phyloP scores from a whole-genome alignment of 108 stramenopile species.

The Pseudonitzschia multiseries region DNA sequence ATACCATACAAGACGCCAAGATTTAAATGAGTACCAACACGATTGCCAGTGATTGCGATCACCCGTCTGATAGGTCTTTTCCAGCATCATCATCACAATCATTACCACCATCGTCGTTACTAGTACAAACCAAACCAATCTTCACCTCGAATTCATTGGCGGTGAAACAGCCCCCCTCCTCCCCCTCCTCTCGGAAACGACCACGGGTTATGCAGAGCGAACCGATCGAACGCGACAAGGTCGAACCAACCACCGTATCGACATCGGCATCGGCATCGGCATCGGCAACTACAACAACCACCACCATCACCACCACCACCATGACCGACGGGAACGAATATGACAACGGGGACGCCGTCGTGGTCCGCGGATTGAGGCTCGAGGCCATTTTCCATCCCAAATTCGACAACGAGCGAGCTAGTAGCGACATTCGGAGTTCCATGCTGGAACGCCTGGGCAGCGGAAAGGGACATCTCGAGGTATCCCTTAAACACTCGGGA shows the following conservation, averaged over 20 bases:
- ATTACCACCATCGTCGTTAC: not conserved
- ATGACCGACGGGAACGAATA: not conserved
- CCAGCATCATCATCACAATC: not conserved
- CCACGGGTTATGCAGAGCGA: not conserved
- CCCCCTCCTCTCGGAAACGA: not conserved
- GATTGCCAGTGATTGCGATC: not conserved
- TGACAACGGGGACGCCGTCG: not conserved
- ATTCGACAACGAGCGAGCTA: constrained; percentile 77
- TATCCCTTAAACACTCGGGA: constrained; percentile 89
- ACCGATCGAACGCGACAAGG: not conserved
- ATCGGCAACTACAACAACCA: too few species aligned
- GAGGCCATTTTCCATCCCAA: constrained; percentile 90
- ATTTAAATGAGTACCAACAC: not conserved
- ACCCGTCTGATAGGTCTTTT: not conserved
- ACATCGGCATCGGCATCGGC: not conserved
- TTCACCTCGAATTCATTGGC: too few species aligned
- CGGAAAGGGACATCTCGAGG: constrained; percentile 69
- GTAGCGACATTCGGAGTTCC: constrained; percentile 44
- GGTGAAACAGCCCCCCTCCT: too few species aligned
- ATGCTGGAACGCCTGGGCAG: constrained; percentile 54
- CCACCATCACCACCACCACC: not conserved
- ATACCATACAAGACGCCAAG: too few species aligned
- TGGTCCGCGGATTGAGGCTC: constrained; percentile 36
- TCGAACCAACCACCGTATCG: not conserved
- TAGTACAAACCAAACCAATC: not conserved